Conservation (phyloP, 257 asterid genomes). For the Solanum bulbocastanum region DNA sequence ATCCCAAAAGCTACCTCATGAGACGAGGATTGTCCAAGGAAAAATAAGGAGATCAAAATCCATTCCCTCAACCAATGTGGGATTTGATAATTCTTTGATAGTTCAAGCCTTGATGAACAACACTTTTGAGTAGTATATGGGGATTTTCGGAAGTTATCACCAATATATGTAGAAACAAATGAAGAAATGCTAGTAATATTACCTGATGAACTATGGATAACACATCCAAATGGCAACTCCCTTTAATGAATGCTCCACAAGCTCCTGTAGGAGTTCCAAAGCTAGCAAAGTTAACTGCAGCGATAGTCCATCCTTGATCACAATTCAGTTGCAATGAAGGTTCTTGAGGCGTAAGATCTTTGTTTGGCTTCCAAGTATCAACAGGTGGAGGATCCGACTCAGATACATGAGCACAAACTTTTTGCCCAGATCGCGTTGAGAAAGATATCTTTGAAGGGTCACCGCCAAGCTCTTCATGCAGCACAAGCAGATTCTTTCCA, state of each 20-base stretch:
- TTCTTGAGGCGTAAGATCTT: slow-evolving; percentile 24
- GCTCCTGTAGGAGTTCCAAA: slow-evolving; percentile 50
- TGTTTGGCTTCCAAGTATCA: slow-evolving; percentile 41
- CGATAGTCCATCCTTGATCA: slow-evolving; percentile 46
- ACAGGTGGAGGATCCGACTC: slow-evolving; percentile 51
- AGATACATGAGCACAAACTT: slow-evolving; percentile 37
- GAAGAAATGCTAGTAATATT: background rate
- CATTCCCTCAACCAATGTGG: background rate
- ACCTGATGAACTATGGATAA: slow-evolving; percentile 37
- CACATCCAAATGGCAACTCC: slow-evolving; percentile 38
- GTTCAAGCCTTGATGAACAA: background rate
- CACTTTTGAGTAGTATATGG: background rate
- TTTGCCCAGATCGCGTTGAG: slow-evolving; percentile 26
- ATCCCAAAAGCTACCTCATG: background rate
- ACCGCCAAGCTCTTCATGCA: slow-evolving; percentile 72
- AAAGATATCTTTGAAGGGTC: slow-evolving; percentile 51
- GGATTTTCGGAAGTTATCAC: background rate
- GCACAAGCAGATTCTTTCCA: slow-evolving; percentile 53
- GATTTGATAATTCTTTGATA: background rate
- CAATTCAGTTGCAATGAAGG: slow-evolving; percentile 47
- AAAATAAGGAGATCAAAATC: background rate
- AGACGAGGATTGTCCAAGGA: background rate
- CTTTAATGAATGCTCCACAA: slow-evolving; percentile 38
- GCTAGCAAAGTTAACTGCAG: slow-evolving; percentile 43
- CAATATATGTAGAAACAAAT: background rate